Conservation (phyloP, 352 stramenopile species). For the Paralagenidium karlingii region DNA sequence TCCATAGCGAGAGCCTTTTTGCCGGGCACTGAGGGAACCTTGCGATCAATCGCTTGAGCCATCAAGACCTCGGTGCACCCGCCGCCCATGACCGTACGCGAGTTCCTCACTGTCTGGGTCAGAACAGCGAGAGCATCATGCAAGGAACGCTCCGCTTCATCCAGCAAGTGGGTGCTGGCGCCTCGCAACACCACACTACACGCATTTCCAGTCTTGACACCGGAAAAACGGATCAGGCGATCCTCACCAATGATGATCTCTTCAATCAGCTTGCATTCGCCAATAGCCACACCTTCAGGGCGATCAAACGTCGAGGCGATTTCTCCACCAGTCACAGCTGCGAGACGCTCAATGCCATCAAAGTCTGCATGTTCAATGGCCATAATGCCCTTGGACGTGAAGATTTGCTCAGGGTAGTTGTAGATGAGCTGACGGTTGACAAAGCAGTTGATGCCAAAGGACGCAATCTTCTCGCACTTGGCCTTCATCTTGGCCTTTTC, state of each 20-base stretch:
- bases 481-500: slow-evolving; percentile 98
- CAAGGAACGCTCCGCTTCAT: slow-evolving; percentile 98
- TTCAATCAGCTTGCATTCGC: slow-evolving; percentile 96
- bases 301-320: slow-evolving; percentile 98
- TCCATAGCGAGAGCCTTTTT: slow-evolving; percentile 99
- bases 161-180: slow-evolving; percentile 91
- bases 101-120: slow-evolving; percentile 94
- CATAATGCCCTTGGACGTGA: slow-evolving; percentile 97
- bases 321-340: slow-evolving; percentile 92
- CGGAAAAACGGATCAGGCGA: slow-evolving; percentile 93
- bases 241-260: slow-evolving; percentile 99
- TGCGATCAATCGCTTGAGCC: slow-evolving; percentile 86
- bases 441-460: slow-evolving; percentile 98
- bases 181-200: slow-evolving; percentile 94
- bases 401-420: slow-evolving; percentile 98
- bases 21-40: slow-evolving; percentile 87
- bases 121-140: slow-evolving; percentile 98
- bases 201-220: slow-evolving; percentile 92
- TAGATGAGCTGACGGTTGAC: slow-evolving; percentile 99
- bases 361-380: slow-evolving; percentile 99
- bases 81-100: slow-evolving; percentile 93
- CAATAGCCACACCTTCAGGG: slow-evolving; percentile 92
- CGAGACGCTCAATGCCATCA: slow-evolving; percentile 97
- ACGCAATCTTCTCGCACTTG: slow-evolving; percentile 97
- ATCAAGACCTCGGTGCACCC: slow-evolving; percentile 96